Evolutionary conservation across 345 rosid species (phyloP), one percentile per base, ranked within the genome.

Genomic region (Noccaea bulbosa): DNA sequence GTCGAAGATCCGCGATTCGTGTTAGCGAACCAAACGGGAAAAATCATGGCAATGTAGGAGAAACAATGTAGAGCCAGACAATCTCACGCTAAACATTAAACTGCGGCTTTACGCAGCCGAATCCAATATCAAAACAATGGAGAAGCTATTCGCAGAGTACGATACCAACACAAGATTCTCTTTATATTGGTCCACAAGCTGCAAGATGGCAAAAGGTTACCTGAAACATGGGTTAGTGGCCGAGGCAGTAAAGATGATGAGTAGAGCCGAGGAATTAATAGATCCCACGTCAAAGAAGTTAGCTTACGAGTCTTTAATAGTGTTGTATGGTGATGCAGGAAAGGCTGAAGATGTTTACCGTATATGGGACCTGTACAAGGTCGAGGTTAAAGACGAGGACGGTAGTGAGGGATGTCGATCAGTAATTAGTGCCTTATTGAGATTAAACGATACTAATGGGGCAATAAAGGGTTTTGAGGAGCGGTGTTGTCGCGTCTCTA

Each of bases 11-110:
- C 39, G 11, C 12, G 3, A 37, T 63, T 63, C 27, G 6, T 7
- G 11, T 16, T 63, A 54, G 44, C 43, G 6, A 46, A 54, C 55
- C 17, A 63, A 63, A 63, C 53, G 41, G 67, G 67, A 6, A 45
- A 44, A 62, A 30, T 52, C 43, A 62, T 62, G 43, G 44, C 69
- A 11, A 35, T 35, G 45, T n/a, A n/a, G n/a, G n/a, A n/a, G n/a
- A 9, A 14, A 45, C 9, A 14, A 45, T 45, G 49, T 45, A 3
- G 4, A 45, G 49, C 20, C 49, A 2, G 49, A 45, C 7, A 45
- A 6, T 7, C 9, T 14, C 4, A 14, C 22, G 9, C 11, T 14
- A 2, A 45, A 14, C 49, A 14, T 15, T 14, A 45, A 15, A 15
- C 49, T 45, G 9, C 49, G 20, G 49, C 49, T 45, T 45, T 7